Base-by-base conservation (phyloP, 768 basidiomycete genomes). In the Coprinopsis marcescibilis region DNA sequence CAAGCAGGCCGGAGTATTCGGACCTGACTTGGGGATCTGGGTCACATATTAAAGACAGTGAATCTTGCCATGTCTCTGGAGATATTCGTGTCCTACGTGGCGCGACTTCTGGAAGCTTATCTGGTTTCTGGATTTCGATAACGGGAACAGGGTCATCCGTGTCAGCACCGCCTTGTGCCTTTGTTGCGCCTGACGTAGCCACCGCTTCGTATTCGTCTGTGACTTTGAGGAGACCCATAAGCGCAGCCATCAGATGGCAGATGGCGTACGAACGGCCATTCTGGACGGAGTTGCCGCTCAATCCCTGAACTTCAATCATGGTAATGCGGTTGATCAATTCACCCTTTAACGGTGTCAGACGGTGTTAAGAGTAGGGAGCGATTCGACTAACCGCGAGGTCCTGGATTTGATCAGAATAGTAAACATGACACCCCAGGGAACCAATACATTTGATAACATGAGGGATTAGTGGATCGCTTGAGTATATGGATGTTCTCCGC, bases 341-440 rank as follows among this genome's bases (percentile, higher is more conserved):
- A 46, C 81, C 83, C 76, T 77, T 30, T 29, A 33, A n/a, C 29
- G 52, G 39, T 29, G 35, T 45, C 29, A 50, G 34, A 54, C 32
- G 21, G 23, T 41, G 26, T 29, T 33, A 29, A 30, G 21, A 5
- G 17, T 20, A 41, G 26, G 24, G 29, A 42, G 32, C 37, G n/a
- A n/a, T n/a, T n/a, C n/a, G n/a, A 61, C 75, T 61, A 38, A 77
- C 75, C 1, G 89, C 81, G 35, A 96, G 79, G 59, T 96, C 94
- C 58, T 91, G 89, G 41, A 93, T 90, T 65, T 97, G 94, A 63
- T 96, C 94, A 30, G 90, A 86, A 59, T 97, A 97, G 68, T 96
- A 94, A 45, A 95, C 82, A 58, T 95, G 92, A 10, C 85, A 81
- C 27, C 91, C 91, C 10, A 97, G 71, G 0, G 92, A 88, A 2